Evolutionary conservation across 495 filamentous ascomycete species (phyloP).

Genomic region (Hypomontagnella monticulosa): DNA sequence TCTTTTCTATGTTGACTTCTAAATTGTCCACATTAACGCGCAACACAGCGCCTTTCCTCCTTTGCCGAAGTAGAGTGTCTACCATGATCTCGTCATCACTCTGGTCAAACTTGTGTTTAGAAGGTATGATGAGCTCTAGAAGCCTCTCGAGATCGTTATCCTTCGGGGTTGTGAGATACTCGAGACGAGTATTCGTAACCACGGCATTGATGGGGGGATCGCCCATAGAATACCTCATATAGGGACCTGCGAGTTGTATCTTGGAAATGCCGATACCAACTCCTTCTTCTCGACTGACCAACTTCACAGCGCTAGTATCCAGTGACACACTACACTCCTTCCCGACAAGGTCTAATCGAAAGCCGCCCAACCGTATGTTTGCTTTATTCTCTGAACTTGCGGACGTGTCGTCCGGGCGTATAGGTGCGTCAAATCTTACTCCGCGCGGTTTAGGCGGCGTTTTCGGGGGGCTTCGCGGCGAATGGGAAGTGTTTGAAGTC

Average conservation of each 20-base stretch:
- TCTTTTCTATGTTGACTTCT: slow-evolving; percentile 64
- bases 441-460: slow-evolving; percentile 60
- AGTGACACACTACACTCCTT: slow-evolving; percentile 77
- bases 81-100: slow-evolving; percentile 91
- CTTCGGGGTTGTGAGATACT: slow-evolving; percentile 77
- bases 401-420: slow-evolving; percentile 56
- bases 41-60: slow-evolving; percentile 87
- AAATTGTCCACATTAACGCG: slow-evolving; percentile 71
- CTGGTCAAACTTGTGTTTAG: slow-evolving; percentile 88
- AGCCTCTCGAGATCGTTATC: slow-evolving; percentile 83
- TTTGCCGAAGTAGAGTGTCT: slow-evolving; percentile 89
- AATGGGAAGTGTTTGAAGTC: slow-evolving; percentile 71
- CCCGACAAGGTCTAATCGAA: slow-evolving; percentile 76
- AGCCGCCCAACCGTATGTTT: slow-evolving; percentile 78
- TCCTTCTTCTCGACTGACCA: slow-evolving; percentile 74
- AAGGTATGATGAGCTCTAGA: slow-evolving; percentile 87
- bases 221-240: slow-evolving; percentile 57
- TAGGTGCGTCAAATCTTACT: slow-evolving; percentile 76
- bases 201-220: slow-evolving; percentile 61
- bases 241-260: slow-evolving; percentile 76
- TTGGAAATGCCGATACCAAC: slow-evolving; percentile 78
- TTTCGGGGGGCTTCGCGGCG: slow-evolving; percentile 51
- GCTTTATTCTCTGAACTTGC: slow-evolving; percentile 69
- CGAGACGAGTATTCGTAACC: slow-evolving; percentile 72
- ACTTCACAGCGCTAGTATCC: slow-evolving; percentile 80